A percentile compares a stretch with the other conserved stretches of the same genome.
Evolutionary conservation across 768 basidiomycete species (phyloP).

Genomic region (Serendipita sp.): DNA sequence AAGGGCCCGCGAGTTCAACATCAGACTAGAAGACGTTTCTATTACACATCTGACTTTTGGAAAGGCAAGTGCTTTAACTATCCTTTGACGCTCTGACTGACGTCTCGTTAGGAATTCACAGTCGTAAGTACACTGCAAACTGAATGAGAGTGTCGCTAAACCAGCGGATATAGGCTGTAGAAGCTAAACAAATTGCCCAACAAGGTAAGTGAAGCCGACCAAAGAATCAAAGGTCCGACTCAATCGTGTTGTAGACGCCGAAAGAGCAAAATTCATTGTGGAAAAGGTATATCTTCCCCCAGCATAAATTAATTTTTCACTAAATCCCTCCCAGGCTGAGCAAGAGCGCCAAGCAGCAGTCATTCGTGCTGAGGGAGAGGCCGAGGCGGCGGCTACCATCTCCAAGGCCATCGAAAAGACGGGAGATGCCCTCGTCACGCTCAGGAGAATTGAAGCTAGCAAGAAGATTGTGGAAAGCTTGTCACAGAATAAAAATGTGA

Average conservation of each 20-base stretch:
- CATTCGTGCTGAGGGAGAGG: constrained; percentile 96
- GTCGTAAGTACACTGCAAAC: constrained; percentile 25
- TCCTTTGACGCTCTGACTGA: constrained; percentile 32
- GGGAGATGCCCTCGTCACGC: constrained; percentile 86
- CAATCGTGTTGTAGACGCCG: constrained; percentile 51
- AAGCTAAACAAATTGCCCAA: constrained; percentile 98
- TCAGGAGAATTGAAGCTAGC: constrained; percentile 94
- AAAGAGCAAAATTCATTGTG: constrained; percentile 97
- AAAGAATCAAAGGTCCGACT: constrained; percentile 1
- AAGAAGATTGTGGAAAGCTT: constrained; percentile 90
- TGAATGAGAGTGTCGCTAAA: not conserved
- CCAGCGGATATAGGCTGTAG: constrained; percentile 51
- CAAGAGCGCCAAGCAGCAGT: constrained; percentile 98
- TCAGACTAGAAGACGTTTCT: constrained; percentile 91
- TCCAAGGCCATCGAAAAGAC: constrained; percentile 82
- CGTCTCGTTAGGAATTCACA: constrained; percentile 59
- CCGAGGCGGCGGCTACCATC: constrained; percentile 89
- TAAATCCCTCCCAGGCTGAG: constrained; percentile 50
- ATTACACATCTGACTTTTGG: constrained; percentile 57
- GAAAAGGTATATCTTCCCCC: constrained; percentile 55
- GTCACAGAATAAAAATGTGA: constrained; percentile 63
- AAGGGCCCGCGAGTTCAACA: constrained; percentile 91
- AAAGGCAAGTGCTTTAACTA: constrained; percentile 2
- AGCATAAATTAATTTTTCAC: not conserved
- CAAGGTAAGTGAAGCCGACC: constrained; percentile 43